Conservation (phyloP, 257 asterid species). For the Perilla frutescens region DNA sequence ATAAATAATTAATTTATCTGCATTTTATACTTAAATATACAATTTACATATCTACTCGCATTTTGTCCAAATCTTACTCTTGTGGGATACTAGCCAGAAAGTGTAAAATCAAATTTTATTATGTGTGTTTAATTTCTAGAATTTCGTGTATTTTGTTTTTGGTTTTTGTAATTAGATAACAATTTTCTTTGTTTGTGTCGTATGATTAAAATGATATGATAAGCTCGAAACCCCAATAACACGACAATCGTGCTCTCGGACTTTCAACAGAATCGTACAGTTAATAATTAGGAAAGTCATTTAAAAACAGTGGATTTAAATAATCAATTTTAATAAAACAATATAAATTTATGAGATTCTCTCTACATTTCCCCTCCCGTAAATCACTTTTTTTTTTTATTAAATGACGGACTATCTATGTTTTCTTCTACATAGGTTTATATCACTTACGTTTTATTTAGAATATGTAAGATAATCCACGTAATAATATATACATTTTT, state of each 20-base stretch:
- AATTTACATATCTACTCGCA: no score
- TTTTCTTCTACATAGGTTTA: no score
- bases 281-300: constrained; percentile 27
- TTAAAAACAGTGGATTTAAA: background rate
- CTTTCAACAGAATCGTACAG: background rate
- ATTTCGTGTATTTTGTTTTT: background rate
- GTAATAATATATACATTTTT: background rate
- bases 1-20: no score
- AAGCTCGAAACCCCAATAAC: constrained; percentile 42
- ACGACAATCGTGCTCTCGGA: constrained; percentile 30
- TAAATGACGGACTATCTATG: no score
- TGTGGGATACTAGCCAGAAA: no score
- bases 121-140: background rate
- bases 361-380: no score
- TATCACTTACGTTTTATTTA: no score
- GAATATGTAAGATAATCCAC: background rate
- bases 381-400: no score
- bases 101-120: no score
- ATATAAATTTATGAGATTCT: background rate
- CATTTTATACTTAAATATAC: no score
- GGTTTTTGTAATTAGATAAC: background rate
- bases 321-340: background rate
- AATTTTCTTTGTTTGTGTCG: background rate
- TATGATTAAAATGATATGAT: constrained; percentile 26
- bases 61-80: no score